Evolutionary conservation across 495 filamentous ascomycete species (phyloP).

Genomic region (Podospora anserina): DNA sequence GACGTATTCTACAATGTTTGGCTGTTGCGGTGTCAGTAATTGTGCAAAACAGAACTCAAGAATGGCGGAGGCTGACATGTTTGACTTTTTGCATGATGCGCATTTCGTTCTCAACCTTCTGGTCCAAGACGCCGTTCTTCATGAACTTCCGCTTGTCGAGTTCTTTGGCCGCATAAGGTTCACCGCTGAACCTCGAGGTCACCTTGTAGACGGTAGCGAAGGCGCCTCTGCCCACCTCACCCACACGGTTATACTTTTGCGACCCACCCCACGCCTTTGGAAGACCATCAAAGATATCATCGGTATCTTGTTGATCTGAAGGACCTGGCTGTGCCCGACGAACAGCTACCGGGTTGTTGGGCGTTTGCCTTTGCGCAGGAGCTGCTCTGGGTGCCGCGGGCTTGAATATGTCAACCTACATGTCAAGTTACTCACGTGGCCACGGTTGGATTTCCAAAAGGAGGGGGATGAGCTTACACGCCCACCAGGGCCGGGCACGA

Average conservation of each 20-base stretch:
- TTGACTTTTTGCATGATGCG: conserved; percentile 79
- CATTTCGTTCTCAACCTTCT: conserved; percentile 92
- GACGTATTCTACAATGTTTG: conserved; percentile 87
- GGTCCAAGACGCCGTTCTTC: conserved; percentile 78
- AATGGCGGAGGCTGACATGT: conserved; percentile 57
- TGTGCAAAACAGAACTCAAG: neutral
- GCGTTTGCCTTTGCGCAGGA: neutral
- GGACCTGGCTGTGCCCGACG: conserved; percentile 9
- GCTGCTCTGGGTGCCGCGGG: conserved; percentile 10
- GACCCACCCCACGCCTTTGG: conserved; percentile 72
- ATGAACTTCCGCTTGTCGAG: conserved; percentile 85
- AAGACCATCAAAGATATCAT: conserved; percentile 23
- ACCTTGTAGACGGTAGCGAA: conserved; percentile 91
- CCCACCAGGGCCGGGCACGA: conserved; percentile 46
- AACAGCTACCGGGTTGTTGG: conserved; percentile 8
- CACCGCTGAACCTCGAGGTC: conserved; percentile 72
- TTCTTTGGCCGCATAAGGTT: conserved; percentile 83
- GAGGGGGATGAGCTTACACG: conserved; percentile 33
- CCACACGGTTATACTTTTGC: conserved; percentile 74
- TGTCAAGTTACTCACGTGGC: conserved; percentile 1
- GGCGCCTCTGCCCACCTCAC: conserved; percentile 82
- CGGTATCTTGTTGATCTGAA: neutral
- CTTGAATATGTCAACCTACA: conserved; percentile 34
- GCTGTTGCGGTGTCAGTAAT: conserved; percentile 40
- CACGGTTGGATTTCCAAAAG: neutral